phyloP scores from a whole-genome alignment of 1,139 yeast genomes.

The Magnusiomyces tetraspermus region DNA sequence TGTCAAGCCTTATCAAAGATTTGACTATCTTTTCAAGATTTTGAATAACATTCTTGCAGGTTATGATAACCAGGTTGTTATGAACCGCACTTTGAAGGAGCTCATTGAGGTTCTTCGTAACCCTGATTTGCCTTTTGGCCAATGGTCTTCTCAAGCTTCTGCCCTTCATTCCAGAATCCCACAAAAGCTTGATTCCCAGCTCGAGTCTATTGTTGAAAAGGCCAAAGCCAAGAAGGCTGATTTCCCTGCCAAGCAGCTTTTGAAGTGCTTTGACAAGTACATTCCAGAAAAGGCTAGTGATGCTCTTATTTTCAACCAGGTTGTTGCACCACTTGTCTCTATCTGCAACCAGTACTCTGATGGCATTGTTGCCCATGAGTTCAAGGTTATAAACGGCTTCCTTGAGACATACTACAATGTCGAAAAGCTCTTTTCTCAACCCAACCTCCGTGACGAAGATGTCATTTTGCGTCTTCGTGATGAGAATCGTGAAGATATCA shows the following conservation, averaged over 20 bases:
- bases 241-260: slow-evolving; percentile 84
- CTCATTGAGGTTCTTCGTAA: slow-evolving; percentile 65
- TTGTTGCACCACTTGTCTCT: slow-evolving; percentile 61
- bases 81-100: slow-evolving; percentile 70
- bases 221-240: slow-evolving; percentile 58
- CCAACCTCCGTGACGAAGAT: slow-evolving; percentile 63
- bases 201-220: slow-evolving; percentile 52
- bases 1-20: slow-evolving; percentile 72
- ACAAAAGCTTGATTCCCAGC: slow-evolving; percentile 56
- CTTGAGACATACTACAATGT: slow-evolving; percentile 64
- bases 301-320: slow-evolving; percentile 39
- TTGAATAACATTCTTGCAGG: slow-evolving; percentile 77
- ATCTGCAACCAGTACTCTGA: slow-evolving; percentile 62
- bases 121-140: slow-evolving; percentile 81
- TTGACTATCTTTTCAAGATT: slow-evolving; percentile 47
- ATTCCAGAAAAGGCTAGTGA: slow-evolving; percentile 41
- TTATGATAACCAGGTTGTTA: slow-evolving; percentile 88
- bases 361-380: slow-evolving; percentile 82
- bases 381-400: slow-evolving; percentile 57
- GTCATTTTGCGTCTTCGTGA: slow-evolving; percentile 81
- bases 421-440: slow-evolving; percentile 69
- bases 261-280: slow-evolving; percentile 51
- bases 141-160: slow-evolving; percentile 78
- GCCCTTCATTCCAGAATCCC: slow-evolving; percentile 92
- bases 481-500: slow-evolving; percentile 67